Conservation (phyloP, 2,329 filamentous ascomycete species). For the Colletotrichum higginsianum region DNA sequence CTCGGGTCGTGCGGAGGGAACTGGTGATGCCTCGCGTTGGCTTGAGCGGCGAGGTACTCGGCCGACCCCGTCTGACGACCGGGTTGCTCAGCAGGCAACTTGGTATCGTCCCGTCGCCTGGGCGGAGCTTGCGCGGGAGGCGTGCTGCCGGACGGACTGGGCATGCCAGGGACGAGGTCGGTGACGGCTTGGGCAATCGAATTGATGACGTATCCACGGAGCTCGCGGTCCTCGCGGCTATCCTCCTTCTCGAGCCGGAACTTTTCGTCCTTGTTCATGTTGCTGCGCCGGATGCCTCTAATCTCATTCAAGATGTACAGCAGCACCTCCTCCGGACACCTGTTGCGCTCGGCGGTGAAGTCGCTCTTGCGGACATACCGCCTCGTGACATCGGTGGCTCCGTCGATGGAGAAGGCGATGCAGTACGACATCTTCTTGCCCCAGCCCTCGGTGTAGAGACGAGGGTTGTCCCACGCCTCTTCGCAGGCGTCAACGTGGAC, state of each 20-base stretch:
- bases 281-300: conserved; percentile 83
- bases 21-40: conserved; percentile 56
- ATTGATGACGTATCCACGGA: conserved; percentile 80
- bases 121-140: conserved; percentile 46
- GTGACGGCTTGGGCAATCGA: conserved; percentile 82
- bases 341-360: conserved; percentile 80
- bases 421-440: conserved; percentile 97
- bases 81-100: conserved; percentile 73
- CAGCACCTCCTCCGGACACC: conserved; percentile 90
- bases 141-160: conserved; percentile 47
- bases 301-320: conserved; percentile 95
- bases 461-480: conserved; percentile 94
- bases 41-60: conserved; percentile 64
- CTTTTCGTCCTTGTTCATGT: conserved; percentile 88
- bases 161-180: conserved; percentile 71
- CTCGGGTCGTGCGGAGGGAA: conserved; percentile 62
- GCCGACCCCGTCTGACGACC: conserved; percentile 65
- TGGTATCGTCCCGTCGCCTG: conserved; percentile 66
- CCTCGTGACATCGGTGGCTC: conserved; percentile 76
- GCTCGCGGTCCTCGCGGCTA: conserved; percentile 80
- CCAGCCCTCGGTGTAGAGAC: conserved; percentile 95
- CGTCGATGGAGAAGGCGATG: conserved; percentile 95
- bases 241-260: conserved; percentile 88
- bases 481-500: conserved; percentile 97
- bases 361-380: conserved; percentile 80